These are phyloP conservation scores for Friedmanniomyces simplex DNA, from an alignment of 495 filamentous ascomycete genomes.

Conservation along the genomic window DNA sequence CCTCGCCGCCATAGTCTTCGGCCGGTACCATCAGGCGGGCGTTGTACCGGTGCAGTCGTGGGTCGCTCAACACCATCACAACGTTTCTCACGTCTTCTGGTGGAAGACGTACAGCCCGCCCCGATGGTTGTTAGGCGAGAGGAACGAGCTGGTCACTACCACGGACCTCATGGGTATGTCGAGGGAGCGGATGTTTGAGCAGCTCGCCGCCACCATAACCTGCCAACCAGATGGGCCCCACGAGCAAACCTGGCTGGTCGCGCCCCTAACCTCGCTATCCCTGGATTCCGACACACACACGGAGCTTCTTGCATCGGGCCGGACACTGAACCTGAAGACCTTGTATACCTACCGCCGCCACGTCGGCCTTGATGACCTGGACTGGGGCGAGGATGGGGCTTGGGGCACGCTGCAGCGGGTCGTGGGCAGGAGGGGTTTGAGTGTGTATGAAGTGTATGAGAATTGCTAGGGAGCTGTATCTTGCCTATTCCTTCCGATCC, in stretches of 20 bases:
- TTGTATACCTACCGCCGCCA: conserved; percentile 66
- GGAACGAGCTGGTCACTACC: conserved; percentile 54
- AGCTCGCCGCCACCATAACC: conserved; percentile 46
- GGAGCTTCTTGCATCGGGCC: conserved; percentile 14
- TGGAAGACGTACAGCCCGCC: conserved; percentile 98
- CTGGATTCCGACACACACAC: conserved; percentile 44
- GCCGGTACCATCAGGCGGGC: conserved; percentile 87
- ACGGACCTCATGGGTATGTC: conserved; percentile 74
- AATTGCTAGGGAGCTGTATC: not conserved
- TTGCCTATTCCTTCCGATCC: no score
- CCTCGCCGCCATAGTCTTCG: conserved; percentile 71
- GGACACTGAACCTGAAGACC: conserved; percentile 47
- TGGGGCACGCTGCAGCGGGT: conserved; percentile 62
- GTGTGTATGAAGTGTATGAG: conserved; percentile 58
- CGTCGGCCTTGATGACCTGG: conserved; percentile 85
- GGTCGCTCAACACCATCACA: conserved; percentile 23
- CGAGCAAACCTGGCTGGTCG: conserved; percentile 22
- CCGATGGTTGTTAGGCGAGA: conserved; percentile 76
- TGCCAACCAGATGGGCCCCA: conserved; percentile 38
- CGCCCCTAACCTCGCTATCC: conserved; percentile 53
- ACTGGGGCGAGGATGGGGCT: conserved; percentile 77
- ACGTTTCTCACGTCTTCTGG: conserved; percentile 70
- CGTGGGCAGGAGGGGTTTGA: conserved; percentile 68
- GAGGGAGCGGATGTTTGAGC: conserved; percentile 47
- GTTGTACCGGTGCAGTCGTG: conserved; percentile 69